phyloP scores from a whole-genome alignment of 345 rosid species.

The Aegle marmelos region DNA sequence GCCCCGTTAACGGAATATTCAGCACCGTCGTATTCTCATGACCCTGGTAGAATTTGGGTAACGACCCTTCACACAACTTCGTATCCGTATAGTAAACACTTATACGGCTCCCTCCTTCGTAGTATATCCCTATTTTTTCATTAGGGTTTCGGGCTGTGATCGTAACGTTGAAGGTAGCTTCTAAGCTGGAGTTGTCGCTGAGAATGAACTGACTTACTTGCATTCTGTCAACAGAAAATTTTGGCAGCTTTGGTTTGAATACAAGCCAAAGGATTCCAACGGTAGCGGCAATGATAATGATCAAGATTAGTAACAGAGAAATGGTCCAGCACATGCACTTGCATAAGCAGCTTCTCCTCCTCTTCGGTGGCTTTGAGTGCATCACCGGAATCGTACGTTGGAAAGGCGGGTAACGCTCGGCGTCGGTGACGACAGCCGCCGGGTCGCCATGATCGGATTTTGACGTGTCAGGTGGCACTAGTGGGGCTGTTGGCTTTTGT shows the following conservation, averaged over 20 bases:
- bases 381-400: conserved; percentile 34
- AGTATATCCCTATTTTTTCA: conserved; percentile 72
- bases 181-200: conserved; percentile 40
- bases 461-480: conserved; percentile 42
- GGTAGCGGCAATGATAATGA: conserved; percentile 36
- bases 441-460: conserved; percentile 51
- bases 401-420: conserved; percentile 25
- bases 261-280: conserved; percentile 63
- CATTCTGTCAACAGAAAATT: conserved; percentile 56
- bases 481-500: conserved; percentile 42
- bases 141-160: conserved; percentile 74
- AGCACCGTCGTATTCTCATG: conserved; percentile 75
- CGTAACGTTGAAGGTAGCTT: conserved; percentile 54
- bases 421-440: not conserved
- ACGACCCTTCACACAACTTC: conserved; percentile 58
- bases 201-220: conserved; percentile 48
- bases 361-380: conserved; percentile 45
- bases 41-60: conserved; percentile 94
- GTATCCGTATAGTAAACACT: conserved; percentile 52
- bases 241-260: conserved; percentile 77
- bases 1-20: conserved; percentile 49
- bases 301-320: conserved; percentile 42
- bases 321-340: conserved; percentile 68
- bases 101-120: conserved; percentile 76
- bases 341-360: conserved; percentile 51